phyloP scores from a whole-genome alignment of 2,329 filamentous ascomycete species.

The Epichloe coenophiala region DNA sequence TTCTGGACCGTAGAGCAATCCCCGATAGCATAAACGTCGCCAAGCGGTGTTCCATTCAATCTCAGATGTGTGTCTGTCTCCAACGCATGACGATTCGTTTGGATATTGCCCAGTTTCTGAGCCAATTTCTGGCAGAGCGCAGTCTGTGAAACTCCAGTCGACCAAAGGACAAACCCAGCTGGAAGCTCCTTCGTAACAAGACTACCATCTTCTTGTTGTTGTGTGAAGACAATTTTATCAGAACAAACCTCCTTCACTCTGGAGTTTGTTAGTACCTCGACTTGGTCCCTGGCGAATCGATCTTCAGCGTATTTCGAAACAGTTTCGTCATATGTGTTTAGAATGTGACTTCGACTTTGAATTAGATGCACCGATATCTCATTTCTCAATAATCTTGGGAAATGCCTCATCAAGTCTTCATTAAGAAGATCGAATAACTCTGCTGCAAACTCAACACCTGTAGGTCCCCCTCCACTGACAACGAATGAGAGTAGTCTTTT shows the following conservation, averaged over 20 bases:
- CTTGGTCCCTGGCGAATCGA: constrained; percentile 78
- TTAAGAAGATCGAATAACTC: constrained; percentile 94
- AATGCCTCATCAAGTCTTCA: constrained; percentile 73
- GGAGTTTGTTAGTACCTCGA: constrained; percentile 85
- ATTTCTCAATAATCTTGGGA: constrained; percentile 83
- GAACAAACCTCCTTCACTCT: constrained; percentile 77
- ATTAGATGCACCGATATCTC: constrained; percentile 97
- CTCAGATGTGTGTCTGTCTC: constrained; percentile 92
- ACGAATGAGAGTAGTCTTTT: constrained; percentile 84
- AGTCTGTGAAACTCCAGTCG: constrained; percentile 83
- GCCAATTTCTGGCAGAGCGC: constrained; percentile 66
- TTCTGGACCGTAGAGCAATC: constrained; percentile 97
- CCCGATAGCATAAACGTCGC: constrained; percentile 92
- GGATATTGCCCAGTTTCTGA: constrained; percentile 57
- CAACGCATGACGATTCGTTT: constrained; percentile 81
- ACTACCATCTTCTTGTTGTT: constrained; percentile 61
- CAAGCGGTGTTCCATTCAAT: constrained; percentile 73
- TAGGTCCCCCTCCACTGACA: constrained; percentile 93
- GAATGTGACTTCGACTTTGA: constrained; percentile 83
- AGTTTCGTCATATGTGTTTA: constrained; percentile 96
- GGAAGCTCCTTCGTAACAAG: constrained; percentile 83
- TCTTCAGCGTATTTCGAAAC: constrained; percentile 86
- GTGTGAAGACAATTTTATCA: constrained; percentile 80
- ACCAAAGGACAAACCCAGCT: constrained; percentile 95
- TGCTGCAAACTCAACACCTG: constrained; percentile 93